These are phyloP conservation scores for Suillus discolor DNA, from an alignment of 768 basidiomycete genomes.

Conservation along the genomic window DNA sequence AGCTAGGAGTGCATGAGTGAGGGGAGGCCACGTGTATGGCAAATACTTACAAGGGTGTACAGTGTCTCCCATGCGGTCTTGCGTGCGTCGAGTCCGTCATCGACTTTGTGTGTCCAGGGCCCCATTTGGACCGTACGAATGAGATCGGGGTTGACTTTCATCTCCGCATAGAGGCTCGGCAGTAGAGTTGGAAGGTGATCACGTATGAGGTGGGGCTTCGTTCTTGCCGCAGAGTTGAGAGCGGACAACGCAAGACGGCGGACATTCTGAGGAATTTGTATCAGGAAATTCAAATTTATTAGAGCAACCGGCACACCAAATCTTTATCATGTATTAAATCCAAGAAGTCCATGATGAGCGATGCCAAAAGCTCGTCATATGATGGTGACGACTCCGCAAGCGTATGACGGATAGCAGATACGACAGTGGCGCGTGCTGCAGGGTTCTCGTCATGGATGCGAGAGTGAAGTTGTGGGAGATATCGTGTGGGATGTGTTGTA, in stretches of 20 bases:
- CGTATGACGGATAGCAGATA: conserved; percentile 88
- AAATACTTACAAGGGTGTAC: conserved; percentile 80
- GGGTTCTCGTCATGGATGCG: conserved; percentile 70
- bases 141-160: conserved; percentile 72
- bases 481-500: conserved; percentile 86
- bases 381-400: conserved; percentile 85
- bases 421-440: conserved; percentile 81
- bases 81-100: conserved; percentile 93
- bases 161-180: conserved; percentile 86
- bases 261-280: conserved; percentile 63
- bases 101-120: conserved; percentile 95
- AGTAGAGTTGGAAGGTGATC: conserved; percentile 79
- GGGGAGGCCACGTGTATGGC: background rate
- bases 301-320: conserved; percentile 53
- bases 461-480: conserved; percentile 90
- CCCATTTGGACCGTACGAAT: conserved; percentile 96
- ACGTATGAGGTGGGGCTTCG: conserved; percentile 89
- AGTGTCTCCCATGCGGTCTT: conserved; percentile 98
- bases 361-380: conserved; percentile 90
- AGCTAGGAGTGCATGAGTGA: conserved; percentile 48
- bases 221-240: conserved; percentile 92
- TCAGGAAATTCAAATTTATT: background rate
- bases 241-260: conserved; percentile 88
- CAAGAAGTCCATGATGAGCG: conserved; percentile 88
- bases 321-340: conserved; percentile 88